Evolutionary conservation across 768 basidiomycete genomes (phyloP).

Genomic region (Flagelloscypha sp.): DNA sequence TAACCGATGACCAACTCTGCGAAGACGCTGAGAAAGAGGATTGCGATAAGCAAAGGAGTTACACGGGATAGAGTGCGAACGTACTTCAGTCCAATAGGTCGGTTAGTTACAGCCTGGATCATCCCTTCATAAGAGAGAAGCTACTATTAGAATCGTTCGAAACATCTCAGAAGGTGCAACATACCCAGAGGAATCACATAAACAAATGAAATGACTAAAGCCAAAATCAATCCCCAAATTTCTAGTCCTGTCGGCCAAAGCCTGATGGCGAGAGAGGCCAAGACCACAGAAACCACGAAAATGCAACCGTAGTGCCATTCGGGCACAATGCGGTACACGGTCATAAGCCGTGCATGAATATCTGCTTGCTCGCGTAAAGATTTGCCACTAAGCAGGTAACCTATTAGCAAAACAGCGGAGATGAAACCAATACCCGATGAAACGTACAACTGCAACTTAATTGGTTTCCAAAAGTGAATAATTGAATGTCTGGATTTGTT

Average conservation of each 20-base stretch:
- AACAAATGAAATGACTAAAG: constrained; percentile 45
- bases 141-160: too few relatives aligned
- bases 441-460: constrained; percentile 43
- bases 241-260: constrained; percentile 63
- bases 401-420: too few relatives aligned
- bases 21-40: constrained; percentile 40
- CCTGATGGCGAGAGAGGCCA: constrained; percentile 52
- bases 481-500: constrained; percentile 36
- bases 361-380: constrained; percentile 50
- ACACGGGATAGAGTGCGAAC: constrained; percentile 17
- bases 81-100: constrained; percentile 54
- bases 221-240: constrained; percentile 56
- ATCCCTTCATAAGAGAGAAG: constrained; percentile 4
- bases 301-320: constrained; percentile 48
- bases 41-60: neutral
- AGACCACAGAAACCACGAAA: constrained; percentile 41
- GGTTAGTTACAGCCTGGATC: constrained; percentile 59
- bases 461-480: constrained; percentile 50
- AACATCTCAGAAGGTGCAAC: constrained; percentile 31
- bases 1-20: constrained; percentile 69
- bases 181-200: constrained; percentile 72
- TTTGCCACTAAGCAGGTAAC: too few relatives aligned
- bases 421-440: too few relatives aligned
- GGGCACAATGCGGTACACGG: constrained; percentile 48
- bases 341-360: constrained; percentile 54